phyloP scores from a whole-genome alignment of 495 filamentous ascomycete genomes.

The Tuber umbilicatum region DNA sequence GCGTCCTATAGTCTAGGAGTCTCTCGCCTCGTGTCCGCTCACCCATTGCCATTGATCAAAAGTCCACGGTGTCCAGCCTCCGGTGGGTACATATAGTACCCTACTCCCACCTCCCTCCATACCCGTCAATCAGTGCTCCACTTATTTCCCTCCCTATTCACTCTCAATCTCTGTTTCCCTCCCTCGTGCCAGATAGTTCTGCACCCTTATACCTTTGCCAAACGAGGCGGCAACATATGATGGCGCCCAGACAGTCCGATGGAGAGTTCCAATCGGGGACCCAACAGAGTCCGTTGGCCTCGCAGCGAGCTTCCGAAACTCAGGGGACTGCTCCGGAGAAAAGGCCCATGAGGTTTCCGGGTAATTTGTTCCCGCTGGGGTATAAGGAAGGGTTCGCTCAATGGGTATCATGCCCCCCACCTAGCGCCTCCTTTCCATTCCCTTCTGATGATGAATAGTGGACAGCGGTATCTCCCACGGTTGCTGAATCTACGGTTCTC shows the following conservation, averaged over 20 bases:
- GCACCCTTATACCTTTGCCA: slow-evolving; percentile 8
- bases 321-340: slow-evolving; percentile 43
- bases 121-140: background rate
- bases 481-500: slow-evolving; percentile 83
- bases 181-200: slow-evolving; percentile 21
- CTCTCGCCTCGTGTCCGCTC: background rate
- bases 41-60: background rate
- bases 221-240: background rate
- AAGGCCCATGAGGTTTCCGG: slow-evolving; percentile 38
- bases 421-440: background rate
- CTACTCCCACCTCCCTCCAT: background rate
- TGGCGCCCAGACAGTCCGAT: slow-evolving; percentile 27
- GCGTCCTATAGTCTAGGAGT: background rate
- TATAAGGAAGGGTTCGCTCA: slow-evolving; percentile 87
- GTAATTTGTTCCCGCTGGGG: slow-evolving; percentile 63
- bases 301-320: slow-evolving; percentile 45
- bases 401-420: slow-evolving; percentile 60
- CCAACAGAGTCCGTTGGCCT: slow-evolving; percentile 51
- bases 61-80: background rate
- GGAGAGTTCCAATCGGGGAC: slow-evolving; percentile 43
- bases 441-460: slow-evolving; percentile 52
- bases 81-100: background rate
- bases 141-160: background rate
- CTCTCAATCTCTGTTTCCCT: background rate
- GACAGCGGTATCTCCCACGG: slow-evolving; percentile 70